Conservation (phyloP, 2,329 filamentous ascomycete genomes). For the Hyphodiscus sp. region DNA sequence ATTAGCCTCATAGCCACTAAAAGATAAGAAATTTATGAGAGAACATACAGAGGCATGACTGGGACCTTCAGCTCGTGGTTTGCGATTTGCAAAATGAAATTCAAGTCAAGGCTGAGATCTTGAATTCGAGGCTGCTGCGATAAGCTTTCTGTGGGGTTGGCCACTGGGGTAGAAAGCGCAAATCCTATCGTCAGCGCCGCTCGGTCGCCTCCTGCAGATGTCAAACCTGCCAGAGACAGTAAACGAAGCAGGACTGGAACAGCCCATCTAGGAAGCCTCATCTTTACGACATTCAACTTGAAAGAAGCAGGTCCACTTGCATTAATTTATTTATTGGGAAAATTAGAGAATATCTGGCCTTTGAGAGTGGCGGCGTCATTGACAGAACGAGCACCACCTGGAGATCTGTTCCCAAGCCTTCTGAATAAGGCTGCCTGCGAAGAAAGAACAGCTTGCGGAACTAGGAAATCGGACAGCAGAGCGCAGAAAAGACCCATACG, state of each 20-base stretch:
- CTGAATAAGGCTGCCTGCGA: slow-evolving; percentile 3
- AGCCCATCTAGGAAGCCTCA: slow-evolving; percentile 23
- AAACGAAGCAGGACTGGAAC: slow-evolving; percentile 23
- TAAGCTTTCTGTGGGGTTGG: slow-evolving; percentile 11
- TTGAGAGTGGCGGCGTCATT: background rate
- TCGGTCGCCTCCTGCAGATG: slow-evolving; percentile 18
- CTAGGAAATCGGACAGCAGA: background rate
- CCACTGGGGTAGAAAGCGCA: slow-evolving; percentile 11
- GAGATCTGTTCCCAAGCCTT: background rate
- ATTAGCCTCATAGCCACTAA: background rate
- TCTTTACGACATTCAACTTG: slow-evolving; percentile 8
- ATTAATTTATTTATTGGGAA: slow-evolving; percentile 1
- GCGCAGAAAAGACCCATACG: background rate
- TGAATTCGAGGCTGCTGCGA: slow-evolving; percentile 20
- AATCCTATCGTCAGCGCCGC: slow-evolving; percentile 19
- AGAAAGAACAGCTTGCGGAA: slow-evolving; percentile 5
- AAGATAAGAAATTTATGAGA: background rate
- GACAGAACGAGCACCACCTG: background rate
- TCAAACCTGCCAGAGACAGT: slow-evolving; percentile 27
- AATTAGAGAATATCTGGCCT: slow-evolving; percentile 10
- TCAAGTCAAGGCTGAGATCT: slow-evolving; percentile 27
- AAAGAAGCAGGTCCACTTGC: background rate
- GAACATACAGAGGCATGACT: slow-evolving; percentile 43
- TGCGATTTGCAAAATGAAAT: slow-evolving; percentile 28
- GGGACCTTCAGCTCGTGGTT: slow-evolving; percentile 25